Conservation (phyloP, 2,329 filamentous ascomycete genomes). For the Sporothrix pallida region DNA sequence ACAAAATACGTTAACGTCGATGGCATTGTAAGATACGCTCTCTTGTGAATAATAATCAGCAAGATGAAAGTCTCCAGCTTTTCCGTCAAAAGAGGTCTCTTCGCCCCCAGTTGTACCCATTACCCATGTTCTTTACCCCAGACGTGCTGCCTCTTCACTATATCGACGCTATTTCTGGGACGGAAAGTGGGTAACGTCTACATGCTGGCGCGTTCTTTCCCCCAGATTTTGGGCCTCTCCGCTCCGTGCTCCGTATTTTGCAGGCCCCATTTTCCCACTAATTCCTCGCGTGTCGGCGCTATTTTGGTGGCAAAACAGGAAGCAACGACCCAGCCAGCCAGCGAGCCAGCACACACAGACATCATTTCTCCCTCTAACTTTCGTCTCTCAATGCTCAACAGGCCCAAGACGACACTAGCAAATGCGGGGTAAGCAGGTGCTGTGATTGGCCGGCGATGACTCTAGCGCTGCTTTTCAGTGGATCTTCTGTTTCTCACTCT, state of each 20-base stretch:
- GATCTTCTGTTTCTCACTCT: not conserved
- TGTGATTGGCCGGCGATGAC: not conserved
- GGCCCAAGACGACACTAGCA: not conserved
- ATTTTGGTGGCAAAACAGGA: conserved; percentile 27
- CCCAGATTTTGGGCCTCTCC: conserved; percentile 11
- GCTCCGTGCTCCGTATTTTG: conserved; percentile 14
- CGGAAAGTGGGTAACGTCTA: conserved; percentile 17
- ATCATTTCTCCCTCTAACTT: too few relatives aligned
- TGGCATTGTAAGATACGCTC: not conserved
- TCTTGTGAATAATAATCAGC: not conserved
- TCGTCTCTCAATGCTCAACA: too few relatives aligned
- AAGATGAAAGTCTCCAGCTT: not conserved
- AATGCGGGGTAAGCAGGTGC: conserved; percentile 27
- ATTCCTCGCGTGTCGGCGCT: conserved; percentile 20
- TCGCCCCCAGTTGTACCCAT: conserved; percentile 10
- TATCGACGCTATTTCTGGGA: conserved; percentile 12
- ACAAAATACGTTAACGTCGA: not conserved
- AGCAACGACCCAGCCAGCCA: not conserved
- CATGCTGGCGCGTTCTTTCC: conserved; percentile 20
- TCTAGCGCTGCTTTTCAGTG: conserved; percentile 14
- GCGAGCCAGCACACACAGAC: too few relatives aligned
- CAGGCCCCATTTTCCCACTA: conserved; percentile 14
- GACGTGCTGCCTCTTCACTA: conserved; percentile 14
- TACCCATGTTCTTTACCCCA: not conserved
- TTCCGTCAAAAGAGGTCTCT: conserved; percentile 6